Evolutionary conservation across 129 eudicot genomes (phyloP), one percentile per base, ranked within the genome.

Genomic region (Tagetes patula): DNA sequence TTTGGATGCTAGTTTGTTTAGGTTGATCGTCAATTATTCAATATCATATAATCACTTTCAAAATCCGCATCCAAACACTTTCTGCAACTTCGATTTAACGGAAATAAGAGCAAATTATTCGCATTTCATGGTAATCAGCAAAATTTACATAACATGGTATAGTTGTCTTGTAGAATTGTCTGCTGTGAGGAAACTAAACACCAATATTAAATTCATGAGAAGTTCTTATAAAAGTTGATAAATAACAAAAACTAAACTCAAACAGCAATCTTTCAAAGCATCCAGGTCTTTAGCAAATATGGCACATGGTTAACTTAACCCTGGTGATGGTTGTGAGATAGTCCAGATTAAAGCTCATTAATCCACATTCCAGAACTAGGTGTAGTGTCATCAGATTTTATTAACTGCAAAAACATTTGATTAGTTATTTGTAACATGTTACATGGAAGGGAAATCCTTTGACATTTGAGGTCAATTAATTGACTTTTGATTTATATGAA

Each of bases 141-240:
- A 72, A 71, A 78, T 78, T 64, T 64, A 78, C 82, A 78, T 37
- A 45, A 78, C 52, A 78, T 33, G 60, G 68, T 64, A 71, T 43
- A 12, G 48, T 53, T 64, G 77, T 53, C 52, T 52, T 60, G 55
- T 70, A 77, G 36, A 76, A 67, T 46, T 33, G 74, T 56, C 69
- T 33, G 60, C 67, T 67, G 73, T 48, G 3, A 55, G 49, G 43
- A 48, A 33, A 68, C 77, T 78, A 71, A 65, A 70, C 14, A 71
- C 39, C 63, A 48, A 62, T 32, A 71, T 41, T 72, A 70, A 70
- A 63, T 70, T 71, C 59, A 70, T 38, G 63, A 70, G 43, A 72
- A 70, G 38, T 64, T n/a, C 73, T 64, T 63, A 63, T 52, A 49
- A 42, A 71, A 64, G 78, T 64, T 39, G 38, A 77, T 65, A 71